These are phyloP conservation scores for Solanum dulcamara DNA, from an alignment of 257 asterid genomes.

Conservation along the genomic window DNA sequence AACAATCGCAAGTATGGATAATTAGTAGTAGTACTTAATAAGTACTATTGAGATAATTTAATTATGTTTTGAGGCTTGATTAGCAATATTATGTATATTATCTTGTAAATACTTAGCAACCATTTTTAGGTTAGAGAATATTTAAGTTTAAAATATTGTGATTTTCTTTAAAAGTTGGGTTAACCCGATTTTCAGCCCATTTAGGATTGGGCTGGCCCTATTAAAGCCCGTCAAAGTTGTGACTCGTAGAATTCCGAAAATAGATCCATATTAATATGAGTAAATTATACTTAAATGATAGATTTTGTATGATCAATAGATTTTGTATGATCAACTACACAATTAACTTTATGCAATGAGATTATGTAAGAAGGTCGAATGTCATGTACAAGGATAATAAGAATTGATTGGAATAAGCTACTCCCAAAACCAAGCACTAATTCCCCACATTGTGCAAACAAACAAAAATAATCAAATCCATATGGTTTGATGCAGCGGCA, in stretches of 20 bases:
- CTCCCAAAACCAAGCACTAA: no score
- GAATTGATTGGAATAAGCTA: no score
- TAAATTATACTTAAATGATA: background rate
- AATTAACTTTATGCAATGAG: background rate
- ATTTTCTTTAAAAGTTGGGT: background rate
- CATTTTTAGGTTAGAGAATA: background rate
- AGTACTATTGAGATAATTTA: background rate
- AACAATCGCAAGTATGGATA: background rate
- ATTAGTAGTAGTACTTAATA: background rate
- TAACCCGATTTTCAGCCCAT: background rate
- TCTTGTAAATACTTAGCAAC: background rate
- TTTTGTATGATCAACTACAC: background rate
- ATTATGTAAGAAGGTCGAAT: no score
- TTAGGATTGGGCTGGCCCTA: background rate
- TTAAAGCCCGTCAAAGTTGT: no score
- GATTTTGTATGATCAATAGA: background rate
- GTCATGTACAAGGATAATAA: no score
- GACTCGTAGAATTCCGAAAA: background rate
- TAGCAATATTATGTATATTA: no score
- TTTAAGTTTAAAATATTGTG: no score
- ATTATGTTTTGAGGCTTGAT: no score
- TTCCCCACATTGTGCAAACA: no score
- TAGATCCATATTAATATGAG: background rate
- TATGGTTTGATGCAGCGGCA: no score
- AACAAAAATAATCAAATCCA: no score